Evolutionary conservation across 1,284 basidiomycete genomes (phyloP), one percentile per base, ranked within the genome.

Genomic region (Sporisorium sorghi): DNA sequence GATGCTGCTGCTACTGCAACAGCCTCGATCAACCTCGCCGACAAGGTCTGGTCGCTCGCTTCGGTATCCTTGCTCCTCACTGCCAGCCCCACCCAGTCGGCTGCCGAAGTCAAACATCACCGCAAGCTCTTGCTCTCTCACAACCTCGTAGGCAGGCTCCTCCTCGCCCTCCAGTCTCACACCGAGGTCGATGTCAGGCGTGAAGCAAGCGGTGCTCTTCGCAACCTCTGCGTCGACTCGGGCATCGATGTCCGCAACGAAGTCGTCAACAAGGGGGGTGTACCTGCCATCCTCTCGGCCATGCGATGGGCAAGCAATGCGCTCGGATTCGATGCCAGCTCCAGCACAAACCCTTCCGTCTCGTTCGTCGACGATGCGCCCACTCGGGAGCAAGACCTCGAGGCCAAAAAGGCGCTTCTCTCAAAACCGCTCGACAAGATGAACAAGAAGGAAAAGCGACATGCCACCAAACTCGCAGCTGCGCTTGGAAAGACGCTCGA

Each of bases 391-490:
- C 68, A 75, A 43, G 72, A 73, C 19, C 62, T 71, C 47, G 74
- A 69, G n/a, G 50, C 66, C 4, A 72, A 70, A 32, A 24, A 52
- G 0, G 57, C 69, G 6, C 58, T 76, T 4, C 59, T 77, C 12
- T 50, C 75, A 17, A 83, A 81, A 62, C 75, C 80, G 12, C 53
- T 77, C 50, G 83, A 81, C 19, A 59, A 83, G 58, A 80, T 84
- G 80, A 84, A 84, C 68, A 76, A 79, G 43, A 84, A 84, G 71
- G 79, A 84, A 54, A 79, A 73, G 55, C 58, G 83, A 14, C 80
- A 80, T 43, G 77, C 78, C 4, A 69, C 80, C 28, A 83, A 80
- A 44, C 63, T 81, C n/a, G 71, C 68, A 1, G 60, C 71, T 15
- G 47, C 51, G 17, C 60, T 76, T 9, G 79, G 73, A 24, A 76